Base-by-base conservation (phyloP, 768 basidiomycete genomes). In the Mycena chlorophos region DNA sequence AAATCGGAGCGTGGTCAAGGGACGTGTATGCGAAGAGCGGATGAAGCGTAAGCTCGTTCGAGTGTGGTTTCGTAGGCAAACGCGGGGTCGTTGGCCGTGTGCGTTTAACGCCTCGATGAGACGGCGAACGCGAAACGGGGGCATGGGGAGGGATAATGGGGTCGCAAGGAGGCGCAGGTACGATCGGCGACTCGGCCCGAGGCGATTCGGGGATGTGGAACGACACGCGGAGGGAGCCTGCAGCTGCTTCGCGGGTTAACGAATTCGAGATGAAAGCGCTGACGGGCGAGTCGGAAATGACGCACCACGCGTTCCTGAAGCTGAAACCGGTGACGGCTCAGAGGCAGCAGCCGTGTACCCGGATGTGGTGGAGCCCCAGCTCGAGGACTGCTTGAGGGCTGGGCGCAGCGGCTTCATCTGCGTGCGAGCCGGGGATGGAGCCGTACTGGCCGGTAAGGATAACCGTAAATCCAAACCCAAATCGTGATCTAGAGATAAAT, bases 1-100 rank as follows among this genome's bases (percentile, higher is more conserved):
- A 79, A 52, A 88, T 83, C 27, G 86, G 85, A 2, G 86, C 82
- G 54, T 73, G 77, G 56, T 83, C 80, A 17, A 80, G 70, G 38
- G 78, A 77, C 25, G 79, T 80, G 49, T 78, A 75, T 3, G 85
- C 82, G 47, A 87, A 75, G 0, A 87, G 69, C 4, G 86, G 86
- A 62, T 87, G 86, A 79, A 87, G 39, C 19, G n/a, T n/a, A n/a
- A n/a, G n/a, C n/a, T n/a, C n/a, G n/a, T n/a, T n/a, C n/a, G n/a
- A n/a, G n/a, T n/a, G n/a, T n/a, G n/a, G n/a, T n/a, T n/a, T n/a
- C n/a, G n/a, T n/a, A n/a, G n/a, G n/a, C n/a, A n/a, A n/a, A n/a
- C n/a, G n/a, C 17, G 31, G 31, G 17, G 31, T 8, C 10, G 31
- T 34, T 34, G 31, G 31, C n/a, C 17, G 39, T 19, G 6, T 40